Evolutionary conservation across 345 rosid species (phyloP).

Genomic region (Salix arbutifolia): DNA sequence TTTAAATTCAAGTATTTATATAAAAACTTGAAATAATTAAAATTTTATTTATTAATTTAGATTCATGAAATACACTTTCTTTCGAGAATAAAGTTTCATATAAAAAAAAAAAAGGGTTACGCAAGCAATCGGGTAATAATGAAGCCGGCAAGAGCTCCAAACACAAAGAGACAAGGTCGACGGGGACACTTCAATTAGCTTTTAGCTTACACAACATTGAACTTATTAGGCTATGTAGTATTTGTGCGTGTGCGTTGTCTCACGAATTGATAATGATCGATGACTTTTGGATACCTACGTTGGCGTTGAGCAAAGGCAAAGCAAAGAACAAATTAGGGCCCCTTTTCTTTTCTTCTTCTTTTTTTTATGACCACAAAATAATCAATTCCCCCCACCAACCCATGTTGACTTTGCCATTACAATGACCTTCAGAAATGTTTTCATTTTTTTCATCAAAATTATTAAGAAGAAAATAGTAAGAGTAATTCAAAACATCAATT

Average conservation of each 20-base stretch:
- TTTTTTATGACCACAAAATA: neutral
- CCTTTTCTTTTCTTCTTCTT: neutral
- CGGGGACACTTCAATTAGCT: neutral
- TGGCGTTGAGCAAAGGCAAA: conserved; percentile 47
- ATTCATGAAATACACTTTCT: no score
- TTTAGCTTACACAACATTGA: neutral
- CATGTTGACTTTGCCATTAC: conserved; percentile 32
- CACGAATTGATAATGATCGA: neutral
- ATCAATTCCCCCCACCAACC: conserved; percentile 40
- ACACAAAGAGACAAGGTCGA: neutral
- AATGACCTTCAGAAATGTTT: no score
- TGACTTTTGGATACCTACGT: conserved; percentile 29
- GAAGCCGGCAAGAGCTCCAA: neutral
- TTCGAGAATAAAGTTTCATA: no score
- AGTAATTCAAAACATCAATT: no score
- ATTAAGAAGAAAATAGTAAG: neutral
- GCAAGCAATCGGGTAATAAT: no score
- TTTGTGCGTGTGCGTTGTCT: neutral
- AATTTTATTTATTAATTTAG: no score
- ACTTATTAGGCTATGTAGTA: neutral
- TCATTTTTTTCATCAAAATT: neutral
- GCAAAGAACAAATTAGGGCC: conserved; percentile 15
- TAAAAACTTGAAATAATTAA: no score
- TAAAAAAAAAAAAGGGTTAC: no score
- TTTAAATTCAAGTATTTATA: no score